Evolutionary conservation across 176 grass and related monocot genomes (phyloP), one percentile per base, ranked within the genome.

Genomic region (Eragrostis nindensis): DNA sequence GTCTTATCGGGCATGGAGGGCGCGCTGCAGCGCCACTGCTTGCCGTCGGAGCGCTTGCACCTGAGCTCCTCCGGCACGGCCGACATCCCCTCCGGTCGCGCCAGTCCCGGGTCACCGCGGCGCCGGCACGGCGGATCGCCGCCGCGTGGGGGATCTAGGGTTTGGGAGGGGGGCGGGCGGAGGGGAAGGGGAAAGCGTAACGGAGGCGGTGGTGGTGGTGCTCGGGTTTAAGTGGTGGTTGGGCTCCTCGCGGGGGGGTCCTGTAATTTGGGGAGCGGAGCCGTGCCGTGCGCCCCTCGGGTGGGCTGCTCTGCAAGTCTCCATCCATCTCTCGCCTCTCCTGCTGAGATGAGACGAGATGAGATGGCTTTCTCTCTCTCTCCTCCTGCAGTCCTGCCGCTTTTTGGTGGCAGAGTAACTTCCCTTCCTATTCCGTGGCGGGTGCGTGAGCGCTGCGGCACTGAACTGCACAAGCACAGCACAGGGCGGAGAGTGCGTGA

Each of bases 1-100:
- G 96, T 99, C 86, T 98, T 98, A 81, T 90, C 96, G 48, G 92
- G 92, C 92, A 99, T 93, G 66, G 96, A 95, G 21, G 84, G 71
- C 3, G 92, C 96, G 78, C 86, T 93, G 90, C 96, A 99, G 36
- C 96, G 86, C 96, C 96, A 99, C 90, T 99, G 96, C 90, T 99
- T 99, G 43, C 96, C 96, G 77, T 99, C 96, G 27, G 96, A 99
- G 70, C 96, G 89, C 86, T 95, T 99, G 96, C 96, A 99, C 40
- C 96, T 80, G 71, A 95, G 70, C 24, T 95, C 96, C 79, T 99
- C 96, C 60, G 92, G 84, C 77, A 91, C 82, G 64, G 84, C 81
- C 57, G 78, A 91, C 86, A 80, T 88, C 80, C 67, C 86, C 73
- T 60, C 64, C 54, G 9, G 17, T 0, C 61, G 30, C 65, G 45